These are phyloP conservation scores for Inosperma sp. DNA, from an alignment of 768 basidiomycete genomes.

Conservation along the genomic window DNA sequence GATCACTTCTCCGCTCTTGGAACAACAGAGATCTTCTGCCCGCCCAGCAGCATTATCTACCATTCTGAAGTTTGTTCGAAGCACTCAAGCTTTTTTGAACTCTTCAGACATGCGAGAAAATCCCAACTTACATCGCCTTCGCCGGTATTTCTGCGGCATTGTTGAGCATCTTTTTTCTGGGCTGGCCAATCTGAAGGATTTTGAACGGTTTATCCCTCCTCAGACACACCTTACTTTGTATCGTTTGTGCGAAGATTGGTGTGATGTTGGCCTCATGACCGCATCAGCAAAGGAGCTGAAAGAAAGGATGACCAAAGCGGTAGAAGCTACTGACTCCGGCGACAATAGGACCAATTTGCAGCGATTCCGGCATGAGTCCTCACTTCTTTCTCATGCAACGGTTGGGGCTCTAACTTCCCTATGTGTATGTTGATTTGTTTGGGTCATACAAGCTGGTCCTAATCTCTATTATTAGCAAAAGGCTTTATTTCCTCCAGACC, in stretches of 20 bases:
- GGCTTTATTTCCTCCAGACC: conserved; percentile 66
- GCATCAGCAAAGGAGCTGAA: conserved; percentile 69
- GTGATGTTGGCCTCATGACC: conserved; percentile 72
- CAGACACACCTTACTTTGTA: conserved; percentile 77
- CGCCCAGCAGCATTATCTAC: conserved; percentile 71
- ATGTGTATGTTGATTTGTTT: conserved; percentile 55
- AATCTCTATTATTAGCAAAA: conserved; percentile 52
- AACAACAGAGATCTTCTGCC: conserved; percentile 61
- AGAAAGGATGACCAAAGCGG: conserved; percentile 65
- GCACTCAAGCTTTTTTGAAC: conserved; percentile 74
- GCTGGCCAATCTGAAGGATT: conserved; percentile 61
- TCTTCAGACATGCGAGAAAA: conserved; percentile 70
- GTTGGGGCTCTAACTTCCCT: conserved; percentile 85
- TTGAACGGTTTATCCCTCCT: conserved; percentile 70
- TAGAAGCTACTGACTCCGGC: conserved; percentile 50
- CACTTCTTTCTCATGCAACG: conserved; percentile 71
- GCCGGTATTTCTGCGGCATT: conserved; percentile 87
- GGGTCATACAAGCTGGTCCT: background rate
- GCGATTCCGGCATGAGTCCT: conserved; percentile 65
- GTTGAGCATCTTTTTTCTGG: conserved; percentile 84
- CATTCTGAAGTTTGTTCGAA: conserved; percentile 82
- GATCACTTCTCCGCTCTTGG: conserved; percentile 77
- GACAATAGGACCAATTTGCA: conserved; percentile 50
- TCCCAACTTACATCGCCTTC: conserved; percentile 70
- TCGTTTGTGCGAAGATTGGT: conserved; percentile 91